Base-by-base conservation (phyloP, 1,284 basidiomycete genomes). In the Lentinus polychrous region DNA sequence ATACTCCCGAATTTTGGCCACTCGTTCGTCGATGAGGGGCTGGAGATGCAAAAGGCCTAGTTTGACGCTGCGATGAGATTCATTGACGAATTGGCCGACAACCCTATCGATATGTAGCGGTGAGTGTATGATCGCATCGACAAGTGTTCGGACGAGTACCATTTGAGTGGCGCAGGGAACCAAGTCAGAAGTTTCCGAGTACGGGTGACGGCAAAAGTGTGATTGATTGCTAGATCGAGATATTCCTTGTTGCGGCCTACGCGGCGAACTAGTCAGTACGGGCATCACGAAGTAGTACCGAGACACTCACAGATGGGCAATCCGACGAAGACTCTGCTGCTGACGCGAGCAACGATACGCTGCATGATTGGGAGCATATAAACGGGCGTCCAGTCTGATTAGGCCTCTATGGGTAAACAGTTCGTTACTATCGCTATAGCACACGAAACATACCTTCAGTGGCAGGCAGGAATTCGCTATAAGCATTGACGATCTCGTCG, bases 261-360 rank as follows among this genome's bases (percentile, higher is more conserved):
- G 36, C 22, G 36, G 41, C 5, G 37, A 43, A 8, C 43, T 51
- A 51, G 42, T 47, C 49, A 10, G 50, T 50, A 8, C 36, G 24
- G 8, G 49, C 46, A 35, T 46, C 2, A 45, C 31, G 15, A 11
- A 48, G 38, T 6, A 12, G 14, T 12, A 23, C 41, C 11, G 15
- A 33, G 10, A 23, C 23, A 38, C 53, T 49, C 33, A 64, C 74
- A 74, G 3, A 71, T 43, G 5, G 70, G 70, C 3, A 62, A 46
- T 2, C 75, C 73, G 46, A 77, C 67, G 48, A 77, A 72, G 8
- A 71, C 67, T 36, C 73, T 66, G 54, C 74, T 76, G 50, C 65
- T 72, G 24, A 70, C 64, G 23, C 72, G 62, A 8, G 71, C 69
- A 36, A 76, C 65, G 24, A 75, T 55, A 36, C 66, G 59, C 23